A percentile compares a stretch with the other conserved stretches of the same genome.
Evolutionary conservation across 768 basidiomycete species (phyloP).

Genomic region (Nidularia pulvinata): DNA sequence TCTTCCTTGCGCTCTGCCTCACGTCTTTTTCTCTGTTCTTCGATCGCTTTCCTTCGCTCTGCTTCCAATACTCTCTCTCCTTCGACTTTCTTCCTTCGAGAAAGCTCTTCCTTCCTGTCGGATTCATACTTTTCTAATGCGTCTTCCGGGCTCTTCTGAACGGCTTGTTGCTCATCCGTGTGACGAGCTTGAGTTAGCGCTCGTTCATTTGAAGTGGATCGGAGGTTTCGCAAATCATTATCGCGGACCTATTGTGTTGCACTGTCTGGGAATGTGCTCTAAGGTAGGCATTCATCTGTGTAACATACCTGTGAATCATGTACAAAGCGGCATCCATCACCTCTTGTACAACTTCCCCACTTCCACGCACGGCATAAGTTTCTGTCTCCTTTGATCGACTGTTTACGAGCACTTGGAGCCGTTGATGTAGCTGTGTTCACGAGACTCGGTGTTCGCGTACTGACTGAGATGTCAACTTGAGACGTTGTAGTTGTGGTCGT

Average conservation of each 20-base stretch:
- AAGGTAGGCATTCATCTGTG: neutral
- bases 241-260: neutral
- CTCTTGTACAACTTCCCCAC: conserved; percentile 31
- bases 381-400: neutral
- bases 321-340: conserved; percentile 27
- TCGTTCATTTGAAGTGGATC: no score
- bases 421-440: no score
- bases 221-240: no score
- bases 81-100: neutral
- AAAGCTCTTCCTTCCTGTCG: no score
- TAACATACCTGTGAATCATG: conserved; percentile 26
- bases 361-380: conserved; percentile 17
- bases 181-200: no score
- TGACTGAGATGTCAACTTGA: no score
- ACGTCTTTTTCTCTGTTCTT: neutral
- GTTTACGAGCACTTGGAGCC: no score
- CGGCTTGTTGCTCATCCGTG: no score
- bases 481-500: no score
- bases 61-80: conserved; percentile 11
- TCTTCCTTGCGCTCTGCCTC: neutral
- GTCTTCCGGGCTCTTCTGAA: no score
- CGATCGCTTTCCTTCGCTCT: neutral
- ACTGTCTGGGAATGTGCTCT: neutral
- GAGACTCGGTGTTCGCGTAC: no score
- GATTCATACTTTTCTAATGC: no score